phyloP scores from a whole-genome alignment of 768 basidiomycete species.

The Lactifluus rugatus region DNA sequence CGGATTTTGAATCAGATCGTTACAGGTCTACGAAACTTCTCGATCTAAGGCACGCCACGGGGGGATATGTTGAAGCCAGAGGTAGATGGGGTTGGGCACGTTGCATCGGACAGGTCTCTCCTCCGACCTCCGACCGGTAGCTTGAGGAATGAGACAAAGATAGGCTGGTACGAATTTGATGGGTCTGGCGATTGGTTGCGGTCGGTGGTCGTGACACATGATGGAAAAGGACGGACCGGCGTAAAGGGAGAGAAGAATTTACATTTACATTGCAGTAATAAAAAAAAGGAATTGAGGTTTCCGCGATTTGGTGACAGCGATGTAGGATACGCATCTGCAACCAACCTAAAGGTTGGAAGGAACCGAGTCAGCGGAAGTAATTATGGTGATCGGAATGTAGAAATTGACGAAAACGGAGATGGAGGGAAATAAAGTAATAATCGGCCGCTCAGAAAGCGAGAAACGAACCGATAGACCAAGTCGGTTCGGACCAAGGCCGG shows the following conservation, averaged over 20 bases:
- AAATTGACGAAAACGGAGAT: constrained; percentile 1
- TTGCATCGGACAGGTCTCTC: not conserved
- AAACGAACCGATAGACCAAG: constrained; percentile 1
- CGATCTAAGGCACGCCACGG: not conserved
- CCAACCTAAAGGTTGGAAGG: not conserved
- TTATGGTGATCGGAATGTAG: constrained; percentile 9
- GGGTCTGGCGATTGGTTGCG: not conserved
- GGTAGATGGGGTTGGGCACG: not conserved
- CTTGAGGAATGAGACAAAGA: not conserved
- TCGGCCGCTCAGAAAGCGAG: constrained; percentile 16
- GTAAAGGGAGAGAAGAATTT: not conserved
- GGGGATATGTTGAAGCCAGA: not conserved
- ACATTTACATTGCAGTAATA: too few species aligned
- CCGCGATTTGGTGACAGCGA: not conserved
- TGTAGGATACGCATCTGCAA: too few species aligned
- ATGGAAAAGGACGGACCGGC: not conserved
- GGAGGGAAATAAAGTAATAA: not conserved
- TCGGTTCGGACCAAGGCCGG: not conserved
- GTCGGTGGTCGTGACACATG: not conserved
- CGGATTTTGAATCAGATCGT: not conserved
- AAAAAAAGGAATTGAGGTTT: not conserved
- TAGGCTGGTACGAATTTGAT: constrained; percentile 1
- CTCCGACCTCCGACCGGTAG: not conserved
- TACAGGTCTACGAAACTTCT: too few species aligned
- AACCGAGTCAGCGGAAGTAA: constrained; percentile 10